phyloP scores from a whole-genome alignment of 345 rosid genomes.

The Moricandia moricandioides region DNA sequence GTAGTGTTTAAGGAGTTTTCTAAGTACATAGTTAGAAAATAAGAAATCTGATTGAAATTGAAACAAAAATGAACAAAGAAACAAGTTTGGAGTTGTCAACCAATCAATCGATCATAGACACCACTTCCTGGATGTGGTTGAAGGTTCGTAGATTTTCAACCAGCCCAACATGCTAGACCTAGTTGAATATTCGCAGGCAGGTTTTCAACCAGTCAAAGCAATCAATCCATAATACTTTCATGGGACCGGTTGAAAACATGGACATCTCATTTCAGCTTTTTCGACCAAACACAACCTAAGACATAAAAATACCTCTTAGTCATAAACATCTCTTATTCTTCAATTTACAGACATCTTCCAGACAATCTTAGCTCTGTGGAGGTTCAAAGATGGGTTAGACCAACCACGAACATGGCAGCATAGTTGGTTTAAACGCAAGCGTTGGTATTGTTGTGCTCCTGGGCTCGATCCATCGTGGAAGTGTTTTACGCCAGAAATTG shows the following conservation, averaged over 20 bases:
- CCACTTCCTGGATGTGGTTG: not conserved
- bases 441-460: no score
- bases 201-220: not conserved
- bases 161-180: no score
- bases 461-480: no score
- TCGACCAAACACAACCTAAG: not conserved
- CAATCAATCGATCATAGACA: not conserved
- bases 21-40: not conserved
- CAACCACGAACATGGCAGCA: no score
- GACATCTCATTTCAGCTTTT: not conserved
- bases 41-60: not conserved
- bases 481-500: no score
- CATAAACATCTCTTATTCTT: not conserved
- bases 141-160: not conserved
- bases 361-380: not conserved
- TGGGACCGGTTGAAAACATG: not conserved
- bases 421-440: no score
- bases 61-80: not conserved
- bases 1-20: not conserved
- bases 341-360: not conserved
- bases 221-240: not conserved
- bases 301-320: not conserved
- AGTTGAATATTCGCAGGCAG: no score
- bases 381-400: not conserved
- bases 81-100: not conserved